Evolutionary conservation across 2,329 filamentous ascomycete species (phyloP).

Genomic region (Trichophyton equinum): DNA sequence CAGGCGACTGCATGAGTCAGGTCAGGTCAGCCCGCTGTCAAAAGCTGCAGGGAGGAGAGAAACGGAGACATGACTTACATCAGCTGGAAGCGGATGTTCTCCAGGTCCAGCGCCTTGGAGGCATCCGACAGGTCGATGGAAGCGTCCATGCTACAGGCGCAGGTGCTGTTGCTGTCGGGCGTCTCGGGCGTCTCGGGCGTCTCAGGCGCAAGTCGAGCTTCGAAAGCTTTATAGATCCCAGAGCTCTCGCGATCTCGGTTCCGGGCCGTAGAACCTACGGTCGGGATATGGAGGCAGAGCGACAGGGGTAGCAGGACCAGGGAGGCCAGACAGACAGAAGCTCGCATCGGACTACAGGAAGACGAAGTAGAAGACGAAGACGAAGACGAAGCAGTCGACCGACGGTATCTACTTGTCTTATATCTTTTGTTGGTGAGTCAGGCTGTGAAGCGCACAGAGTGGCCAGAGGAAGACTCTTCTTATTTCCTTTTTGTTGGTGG

Average conservation of each 20-base stretch:
- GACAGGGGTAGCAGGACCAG: not conserved
- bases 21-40: not conserved
- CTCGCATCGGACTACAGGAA: not conserved
- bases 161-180: not conserved
- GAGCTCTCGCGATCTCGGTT: not conserved
- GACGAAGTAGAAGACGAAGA: not conserved
- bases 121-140: constrained; percentile 79
- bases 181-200: not conserved
- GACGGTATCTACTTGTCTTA: too few species aligned
- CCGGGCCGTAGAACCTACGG: not conserved
- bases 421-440: too few species aligned
- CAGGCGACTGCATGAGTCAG: constrained; percentile 52
- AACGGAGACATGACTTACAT: constrained; percentile 49
- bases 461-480: too few species aligned
- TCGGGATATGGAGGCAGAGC: not conserved
- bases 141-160: constrained; percentile 57
- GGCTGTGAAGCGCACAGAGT: too few species aligned
- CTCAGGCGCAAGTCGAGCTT: not conserved
- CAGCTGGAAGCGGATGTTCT: constrained; percentile 84
- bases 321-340: not conserved
- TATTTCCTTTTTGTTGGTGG: too few species aligned
- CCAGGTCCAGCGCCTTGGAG: constrained; percentile 73
- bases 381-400: not conserved
- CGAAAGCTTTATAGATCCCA: not conserved
- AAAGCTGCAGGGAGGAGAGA: not conserved